Conservation (phyloP, 2,329 filamentous ascomycete genomes). For the Trichoderma koningii region DNA sequence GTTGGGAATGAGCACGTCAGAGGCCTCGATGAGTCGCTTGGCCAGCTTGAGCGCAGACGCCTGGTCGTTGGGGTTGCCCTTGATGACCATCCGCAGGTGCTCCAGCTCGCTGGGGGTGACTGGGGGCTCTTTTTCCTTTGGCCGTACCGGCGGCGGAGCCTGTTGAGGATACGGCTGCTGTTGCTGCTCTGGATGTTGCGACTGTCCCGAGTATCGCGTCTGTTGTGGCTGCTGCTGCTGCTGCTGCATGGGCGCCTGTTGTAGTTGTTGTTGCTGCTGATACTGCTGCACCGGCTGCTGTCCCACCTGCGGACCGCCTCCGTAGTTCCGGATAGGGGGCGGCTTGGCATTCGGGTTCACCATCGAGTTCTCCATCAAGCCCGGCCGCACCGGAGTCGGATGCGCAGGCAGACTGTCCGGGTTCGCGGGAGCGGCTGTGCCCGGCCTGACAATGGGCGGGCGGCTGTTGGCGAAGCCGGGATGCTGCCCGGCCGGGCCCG, state of each 20-base stretch:
- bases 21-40: slow-evolving; percentile 83
- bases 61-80: slow-evolving; percentile 71
- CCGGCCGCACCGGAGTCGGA: slow-evolving; percentile 64
- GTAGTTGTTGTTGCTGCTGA: slow-evolving; percentile 33
- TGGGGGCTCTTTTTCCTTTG: slow-evolving; percentile 43
- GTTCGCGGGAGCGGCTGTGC: slow-evolving; percentile 38
- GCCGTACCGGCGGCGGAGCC: slow-evolving; percentile 34
- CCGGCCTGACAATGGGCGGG: slow-evolving; percentile 28
- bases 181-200: slow-evolving; percentile 33
- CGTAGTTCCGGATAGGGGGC: slow-evolving; percentile 60
- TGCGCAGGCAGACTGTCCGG: slow-evolving; percentile 59
- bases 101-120: slow-evolving; percentile 81
- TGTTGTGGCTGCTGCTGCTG: slow-evolving; percentile 37
- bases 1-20: slow-evolving; percentile 68
- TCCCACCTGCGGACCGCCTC: slow-evolving; percentile 47
- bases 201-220: neutral
- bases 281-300: slow-evolving; percentile 34
- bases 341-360: slow-evolving; percentile 60
- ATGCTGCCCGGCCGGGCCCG: slow-evolving; percentile 30
- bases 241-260: slow-evolving; percentile 38
- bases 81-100: slow-evolving; percentile 67
- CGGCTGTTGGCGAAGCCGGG: slow-evolving; percentile 25
- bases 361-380: slow-evolving; percentile 61
- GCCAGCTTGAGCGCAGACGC: slow-evolving; percentile 71
- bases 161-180: slow-evolving; percentile 25